Percentiles rank a stretch among this genome's conserved stretches.
phyloP scores from a whole-genome alignment of 2,329 filamentous ascomycete species.

The Ceratocystis ficicola region DNA sequence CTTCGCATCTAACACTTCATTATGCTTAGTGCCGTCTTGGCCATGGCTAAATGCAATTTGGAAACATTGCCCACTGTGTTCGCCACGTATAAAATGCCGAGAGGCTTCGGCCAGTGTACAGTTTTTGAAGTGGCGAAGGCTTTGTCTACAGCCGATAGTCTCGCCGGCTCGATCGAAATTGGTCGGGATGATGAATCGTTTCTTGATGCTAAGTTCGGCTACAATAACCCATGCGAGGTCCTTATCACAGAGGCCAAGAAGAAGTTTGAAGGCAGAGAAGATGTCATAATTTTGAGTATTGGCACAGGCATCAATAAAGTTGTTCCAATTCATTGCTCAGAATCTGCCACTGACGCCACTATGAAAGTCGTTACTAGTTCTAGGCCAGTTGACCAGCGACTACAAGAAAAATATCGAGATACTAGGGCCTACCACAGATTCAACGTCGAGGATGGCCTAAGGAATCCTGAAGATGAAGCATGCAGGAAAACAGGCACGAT shows the following conservation, averaged over 20 bases:
- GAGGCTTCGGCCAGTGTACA: slow-evolving; percentile 23
- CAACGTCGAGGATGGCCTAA: slow-evolving; percentile 26
- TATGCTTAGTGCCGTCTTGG: not conserved
- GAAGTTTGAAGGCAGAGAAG: slow-evolving; percentile 23
- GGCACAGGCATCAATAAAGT: slow-evolving; percentile 26
- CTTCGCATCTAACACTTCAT: not conserved
- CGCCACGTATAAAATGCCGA: slow-evolving; percentile 26
- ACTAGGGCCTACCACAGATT: slow-evolving; percentile 25
- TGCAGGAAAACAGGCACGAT: slow-evolving; percentile 25
- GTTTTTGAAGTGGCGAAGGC: slow-evolving; percentile 28
- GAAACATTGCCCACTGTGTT: slow-evolving; percentile 25
- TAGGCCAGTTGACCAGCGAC: not conserved
- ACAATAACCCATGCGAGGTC: slow-evolving; percentile 29
- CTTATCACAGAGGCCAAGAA: slow-evolving; percentile 27
- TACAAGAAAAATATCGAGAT: slow-evolving; percentile 23
- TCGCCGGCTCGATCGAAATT: slow-evolving; percentile 27
- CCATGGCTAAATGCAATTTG: not conserved
- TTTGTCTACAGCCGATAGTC: slow-evolving; percentile 26
- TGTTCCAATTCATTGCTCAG: slow-evolving; percentile 23
- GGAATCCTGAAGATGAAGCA: slow-evolving; percentile 25
- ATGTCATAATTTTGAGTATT: slow-evolving; percentile 25
- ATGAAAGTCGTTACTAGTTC: not conserved
- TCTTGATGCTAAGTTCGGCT: slow-evolving; percentile 28
- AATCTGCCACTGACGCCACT: rapidly evolving
- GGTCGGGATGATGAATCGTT: slow-evolving; percentile 26